phyloP scores from a whole-genome alignment of 1,284 basidiomycete species.

The Chalciporus piperatoides region DNA sequence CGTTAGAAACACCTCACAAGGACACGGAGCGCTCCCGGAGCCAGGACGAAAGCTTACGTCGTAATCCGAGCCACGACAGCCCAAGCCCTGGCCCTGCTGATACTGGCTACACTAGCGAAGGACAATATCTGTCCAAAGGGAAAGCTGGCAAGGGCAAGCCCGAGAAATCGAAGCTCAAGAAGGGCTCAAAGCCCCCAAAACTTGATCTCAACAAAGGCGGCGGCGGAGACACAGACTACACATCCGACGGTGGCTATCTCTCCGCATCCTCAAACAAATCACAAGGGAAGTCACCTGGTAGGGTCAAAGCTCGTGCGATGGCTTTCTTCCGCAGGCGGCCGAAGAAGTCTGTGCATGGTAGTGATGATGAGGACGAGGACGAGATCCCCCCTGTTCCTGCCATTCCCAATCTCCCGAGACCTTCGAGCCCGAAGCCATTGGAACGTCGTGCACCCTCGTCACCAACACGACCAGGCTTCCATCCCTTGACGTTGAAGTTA shows the following conservation, averaged over 20 bases:
- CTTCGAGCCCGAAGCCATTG: constrained; percentile 29
- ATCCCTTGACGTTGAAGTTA: constrained; percentile 24
- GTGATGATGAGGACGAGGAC: constrained; percentile 31
- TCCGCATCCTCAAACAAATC: constrained; percentile 35
- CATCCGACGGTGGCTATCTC: constrained; percentile 30
- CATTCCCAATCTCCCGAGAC: constrained; percentile 23
- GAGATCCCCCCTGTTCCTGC: constrained; percentile 30
- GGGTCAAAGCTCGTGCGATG: constrained; percentile 31
- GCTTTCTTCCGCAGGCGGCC: constrained; percentile 31
- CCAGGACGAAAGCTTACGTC: constrained; percentile 21
- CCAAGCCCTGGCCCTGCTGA: constrained; percentile 21
- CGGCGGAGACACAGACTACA: constrained; percentile 24
- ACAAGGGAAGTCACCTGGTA: constrained; percentile 26
- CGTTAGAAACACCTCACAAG: constrained; percentile 2
- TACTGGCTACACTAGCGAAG: constrained; percentile 29
- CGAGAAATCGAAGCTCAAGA: constrained; percentile 18
- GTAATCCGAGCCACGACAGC: constrained; percentile 4
- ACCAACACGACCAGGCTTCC: constrained; percentile 27
- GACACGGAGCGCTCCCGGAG: constrained; percentile 21
- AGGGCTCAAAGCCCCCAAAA: constrained; percentile 18
- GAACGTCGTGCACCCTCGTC: constrained; percentile 28
- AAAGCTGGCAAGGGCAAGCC: constrained; percentile 21
- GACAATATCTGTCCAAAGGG: constrained; percentile 31
- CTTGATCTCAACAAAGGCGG: constrained; percentile 16
- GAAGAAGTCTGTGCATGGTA: constrained; percentile 24